Percentiles rank a stretch among this genome's conserved stretches.
phyloP scores from a whole-genome alignment of 2,329 filamentous ascomycete species.

The Colletotrichum scovillei region DNA sequence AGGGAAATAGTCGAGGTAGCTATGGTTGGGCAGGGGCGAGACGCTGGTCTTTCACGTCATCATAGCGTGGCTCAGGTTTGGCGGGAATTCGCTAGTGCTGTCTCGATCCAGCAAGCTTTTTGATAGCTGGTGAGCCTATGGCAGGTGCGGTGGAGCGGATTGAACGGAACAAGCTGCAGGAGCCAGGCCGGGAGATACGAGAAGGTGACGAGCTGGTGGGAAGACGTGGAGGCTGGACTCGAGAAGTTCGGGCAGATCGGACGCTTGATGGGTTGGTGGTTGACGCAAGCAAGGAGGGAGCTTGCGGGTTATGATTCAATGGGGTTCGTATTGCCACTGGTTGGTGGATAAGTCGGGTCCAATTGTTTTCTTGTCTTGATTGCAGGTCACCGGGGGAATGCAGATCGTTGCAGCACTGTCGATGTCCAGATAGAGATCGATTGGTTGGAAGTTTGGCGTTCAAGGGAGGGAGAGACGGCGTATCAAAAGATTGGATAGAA shows the following conservation, averaged over 20 bases:
- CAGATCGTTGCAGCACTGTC: conserved; percentile 18
- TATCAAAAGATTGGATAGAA: not conserved
- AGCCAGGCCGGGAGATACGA: not conserved
- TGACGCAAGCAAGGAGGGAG: conserved; percentile 25
- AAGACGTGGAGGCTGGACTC: not conserved
- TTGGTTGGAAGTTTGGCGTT: conserved; percentile 17
- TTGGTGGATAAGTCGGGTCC: conserved; percentile 14
- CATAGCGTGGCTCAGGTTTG: conserved; percentile 26
- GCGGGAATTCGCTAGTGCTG: conserved; percentile 15
- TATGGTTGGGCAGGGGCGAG: conserved; percentile 25
- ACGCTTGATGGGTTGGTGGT: conserved; percentile 7
- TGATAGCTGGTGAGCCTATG: conserved; percentile 3
- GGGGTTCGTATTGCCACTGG: conserved; percentile 14
- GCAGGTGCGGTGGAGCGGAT: conserved; percentile 9
- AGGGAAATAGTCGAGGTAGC: conserved; percentile 24
- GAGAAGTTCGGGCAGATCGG: conserved; percentile 10
- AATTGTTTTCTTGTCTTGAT: conserved; percentile 12
- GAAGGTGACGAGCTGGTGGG: not conserved
- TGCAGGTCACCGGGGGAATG: conserved; percentile 2
- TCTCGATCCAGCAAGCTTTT: conserved; percentile 3
- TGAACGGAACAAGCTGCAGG: conserved; percentile 17
- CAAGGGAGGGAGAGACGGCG: conserved; percentile 3
- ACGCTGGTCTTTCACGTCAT: conserved; percentile 35
- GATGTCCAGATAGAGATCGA: not conserved
- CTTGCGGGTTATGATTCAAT: conserved; percentile 24